Conservation (phyloP, 768 basidiomycete species). For the Brasilioporus rufonigricans region DNA sequence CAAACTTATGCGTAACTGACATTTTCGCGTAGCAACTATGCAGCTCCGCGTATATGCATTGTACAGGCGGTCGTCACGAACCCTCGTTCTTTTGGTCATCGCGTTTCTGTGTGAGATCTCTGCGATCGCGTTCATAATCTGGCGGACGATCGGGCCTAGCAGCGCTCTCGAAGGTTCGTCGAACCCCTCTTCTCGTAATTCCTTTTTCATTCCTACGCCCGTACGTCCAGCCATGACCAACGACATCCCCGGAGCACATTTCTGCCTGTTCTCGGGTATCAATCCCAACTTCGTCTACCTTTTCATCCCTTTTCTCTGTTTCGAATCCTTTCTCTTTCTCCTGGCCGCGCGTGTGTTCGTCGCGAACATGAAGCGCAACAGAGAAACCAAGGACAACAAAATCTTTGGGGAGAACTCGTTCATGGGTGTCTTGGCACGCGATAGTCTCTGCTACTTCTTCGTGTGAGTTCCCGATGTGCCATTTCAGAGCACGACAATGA, state of each 20-base stretch:
- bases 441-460: conserved; percentile 33
- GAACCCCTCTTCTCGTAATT: neutral
- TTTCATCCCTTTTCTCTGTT: conserved; percentile 31
- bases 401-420: conserved; percentile 19
- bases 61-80: conserved; percentile 26
- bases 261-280: conserved; percentile 26
- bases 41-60: conserved; percentile 34
- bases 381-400: neutral
- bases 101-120: conserved; percentile 24
- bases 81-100: conserved; percentile 17
- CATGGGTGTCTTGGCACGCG: conserved; percentile 23
- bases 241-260: conserved; percentile 1
- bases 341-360: conserved; percentile 20
- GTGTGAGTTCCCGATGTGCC: conserved; percentile 18
- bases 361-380: conserved; percentile 5
- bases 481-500: neutral
- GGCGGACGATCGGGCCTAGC: conserved; percentile 23
- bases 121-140: conserved; percentile 26
- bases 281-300: conserved; percentile 22
- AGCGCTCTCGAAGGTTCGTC: conserved; percentile 23
- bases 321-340: conserved; percentile 27
- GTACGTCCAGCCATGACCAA: conserved; percentile 8
- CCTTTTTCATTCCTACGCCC: neutral
- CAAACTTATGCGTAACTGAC: conserved; percentile 1
- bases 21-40: conserved; percentile 27